These are phyloP conservation scores for Nicotiana undulata DNA, from an alignment of 257 asterid species.

Conservation along the genomic window DNA sequence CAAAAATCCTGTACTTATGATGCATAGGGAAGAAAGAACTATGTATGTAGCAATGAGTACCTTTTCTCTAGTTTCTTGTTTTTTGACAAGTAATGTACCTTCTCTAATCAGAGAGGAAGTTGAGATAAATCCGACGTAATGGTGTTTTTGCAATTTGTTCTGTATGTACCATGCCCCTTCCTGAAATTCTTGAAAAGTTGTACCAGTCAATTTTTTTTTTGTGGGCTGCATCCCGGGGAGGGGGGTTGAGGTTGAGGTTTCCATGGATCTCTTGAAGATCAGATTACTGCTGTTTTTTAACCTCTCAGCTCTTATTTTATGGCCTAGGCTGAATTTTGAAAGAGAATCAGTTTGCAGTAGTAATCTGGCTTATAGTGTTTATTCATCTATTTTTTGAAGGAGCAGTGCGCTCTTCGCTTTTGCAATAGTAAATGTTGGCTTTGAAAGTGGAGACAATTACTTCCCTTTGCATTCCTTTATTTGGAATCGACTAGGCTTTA, in stretches of 20 bases:
- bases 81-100: neutral
- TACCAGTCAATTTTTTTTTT: neutral
- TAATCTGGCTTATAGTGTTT: neutral
- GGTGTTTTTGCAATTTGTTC: neutral
- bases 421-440: neutral
- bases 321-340: neutral
- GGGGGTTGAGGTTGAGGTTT: neutral
- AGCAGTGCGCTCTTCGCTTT: neutral
- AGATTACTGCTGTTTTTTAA: neutral
- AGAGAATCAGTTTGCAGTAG: neutral
- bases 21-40: neutral
- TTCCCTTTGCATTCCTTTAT: neutral
- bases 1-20: neutral
- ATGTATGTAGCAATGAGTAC: neutral
- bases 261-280: neutral
- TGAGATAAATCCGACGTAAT: neutral
- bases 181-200: slow-evolving; percentile 1
- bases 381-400: neutral
- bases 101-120: neutral
- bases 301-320: neutral
- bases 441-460: neutral
- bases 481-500: neutral
- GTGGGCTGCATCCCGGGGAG: neutral
- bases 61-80: neutral
- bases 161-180: neutral